These are phyloP conservation scores for Stereum hirsutum DNA, from an alignment of 1,284 basidiomycete species.

Conservation along the genomic window DNA sequence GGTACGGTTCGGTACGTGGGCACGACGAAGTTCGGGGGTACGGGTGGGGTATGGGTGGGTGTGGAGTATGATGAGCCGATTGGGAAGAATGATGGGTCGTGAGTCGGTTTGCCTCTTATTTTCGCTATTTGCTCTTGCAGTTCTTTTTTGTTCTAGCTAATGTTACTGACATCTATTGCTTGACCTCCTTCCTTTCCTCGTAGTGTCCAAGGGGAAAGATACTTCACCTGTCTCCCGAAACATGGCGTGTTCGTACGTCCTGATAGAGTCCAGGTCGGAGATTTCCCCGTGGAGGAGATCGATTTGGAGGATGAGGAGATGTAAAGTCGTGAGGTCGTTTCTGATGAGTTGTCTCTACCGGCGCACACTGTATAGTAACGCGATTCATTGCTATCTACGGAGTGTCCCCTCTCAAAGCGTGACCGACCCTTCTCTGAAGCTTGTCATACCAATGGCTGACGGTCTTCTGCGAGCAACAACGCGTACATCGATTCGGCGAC, in stretches of 20 bases:
- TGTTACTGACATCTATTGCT: neutral
- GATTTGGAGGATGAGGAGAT: conserved; percentile 71
- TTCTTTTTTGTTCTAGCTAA: too few relatives aligned
- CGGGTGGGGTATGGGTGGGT: conserved; percentile 77
- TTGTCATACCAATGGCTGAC: too few relatives aligned
- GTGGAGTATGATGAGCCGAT: conserved; percentile 95
- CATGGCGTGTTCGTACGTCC: conserved; percentile 86
- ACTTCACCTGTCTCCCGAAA: conserved; percentile 74
- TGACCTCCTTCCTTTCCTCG: too few relatives aligned
- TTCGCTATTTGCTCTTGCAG: neutral
- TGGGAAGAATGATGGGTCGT: conserved; percentile 84
- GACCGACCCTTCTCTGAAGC: too few relatives aligned
- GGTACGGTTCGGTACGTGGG: conserved; percentile 87
- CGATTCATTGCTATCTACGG: too few relatives aligned
- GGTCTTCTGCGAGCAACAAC: too few relatives aligned
- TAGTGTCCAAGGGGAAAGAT: conserved; percentile 81
- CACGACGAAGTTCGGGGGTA: conserved; percentile 64
- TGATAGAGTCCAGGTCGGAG: conserved; percentile 77
- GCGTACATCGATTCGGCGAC: too few relatives aligned
- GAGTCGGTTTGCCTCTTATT: neutral
- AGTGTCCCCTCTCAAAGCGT: too few relatives aligned
- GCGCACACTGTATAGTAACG: too few relatives aligned
- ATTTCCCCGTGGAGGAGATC: conserved; percentile 80
- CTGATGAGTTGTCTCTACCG: too few relatives aligned
- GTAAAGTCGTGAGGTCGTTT: too few relatives aligned